phyloP scores from a whole-genome alignment of 2,329 filamentous ascomycete genomes.

The Didymellaceae sp. region DNA sequence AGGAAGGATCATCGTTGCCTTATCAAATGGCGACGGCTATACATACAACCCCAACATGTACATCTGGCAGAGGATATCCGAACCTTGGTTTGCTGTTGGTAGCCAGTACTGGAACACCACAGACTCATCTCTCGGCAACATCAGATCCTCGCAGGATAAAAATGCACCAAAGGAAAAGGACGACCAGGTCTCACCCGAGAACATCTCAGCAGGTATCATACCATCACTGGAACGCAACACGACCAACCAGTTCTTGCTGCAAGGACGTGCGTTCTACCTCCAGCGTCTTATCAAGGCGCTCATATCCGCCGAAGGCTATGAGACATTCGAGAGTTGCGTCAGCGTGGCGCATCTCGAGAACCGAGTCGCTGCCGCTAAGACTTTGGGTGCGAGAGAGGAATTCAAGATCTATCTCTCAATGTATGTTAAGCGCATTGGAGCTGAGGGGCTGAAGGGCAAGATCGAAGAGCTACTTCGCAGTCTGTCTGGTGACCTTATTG shows the following conservation, averaged over 20 bases:
- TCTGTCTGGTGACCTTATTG: slow-evolving; percentile 72
- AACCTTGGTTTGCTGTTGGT: slow-evolving; percentile 97
- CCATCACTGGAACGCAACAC: slow-evolving; percentile 93
- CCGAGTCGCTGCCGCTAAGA: slow-evolving; percentile 84
- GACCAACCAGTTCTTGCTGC: slow-evolving; percentile 88
- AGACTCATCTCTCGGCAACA: slow-evolving; percentile 82
- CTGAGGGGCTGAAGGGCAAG: slow-evolving; percentile 84
- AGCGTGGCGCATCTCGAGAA: slow-evolving; percentile 97
- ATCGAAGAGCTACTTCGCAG: slow-evolving; percentile 90
- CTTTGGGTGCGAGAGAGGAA: slow-evolving; percentile 85
- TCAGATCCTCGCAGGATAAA: slow-evolving; percentile 66
- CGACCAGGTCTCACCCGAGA: slow-evolving; percentile 60
- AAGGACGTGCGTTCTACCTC: slow-evolving; percentile 88
- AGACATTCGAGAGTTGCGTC: slow-evolving; percentile 87
- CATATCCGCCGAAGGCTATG: slow-evolving; percentile 86
- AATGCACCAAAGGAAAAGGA: slow-evolving; percentile 47
- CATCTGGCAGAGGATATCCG: slow-evolving; percentile 93
- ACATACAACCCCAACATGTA: slow-evolving; percentile 86
- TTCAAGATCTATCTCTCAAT: slow-evolving; percentile 96
- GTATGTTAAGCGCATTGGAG: slow-evolving; percentile 95
- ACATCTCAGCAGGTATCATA: slow-evolving; percentile 88
- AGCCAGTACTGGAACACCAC: slow-evolving; percentile 99
- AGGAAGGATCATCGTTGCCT: slow-evolving; percentile 84
- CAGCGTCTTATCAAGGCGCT: slow-evolving; percentile 90
- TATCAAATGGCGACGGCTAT: slow-evolving; percentile 95